Evolutionary conservation across 139 green algal genomes (phyloP).

Genomic region (Chlamydomonas incerta): DNA sequence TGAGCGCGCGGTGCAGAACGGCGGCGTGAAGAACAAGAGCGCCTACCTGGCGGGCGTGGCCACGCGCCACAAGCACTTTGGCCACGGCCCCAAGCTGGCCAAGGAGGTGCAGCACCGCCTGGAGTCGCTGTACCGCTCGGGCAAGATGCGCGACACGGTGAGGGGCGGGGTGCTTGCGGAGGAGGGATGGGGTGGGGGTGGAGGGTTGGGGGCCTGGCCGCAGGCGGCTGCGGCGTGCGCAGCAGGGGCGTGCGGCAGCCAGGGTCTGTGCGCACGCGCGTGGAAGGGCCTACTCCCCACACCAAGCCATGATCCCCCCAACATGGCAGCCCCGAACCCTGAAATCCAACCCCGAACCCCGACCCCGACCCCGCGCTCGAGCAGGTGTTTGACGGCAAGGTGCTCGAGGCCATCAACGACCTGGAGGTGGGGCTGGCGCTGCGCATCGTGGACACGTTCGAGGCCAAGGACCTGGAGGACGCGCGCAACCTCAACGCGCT

Average conservation of each 20-base stretch:
- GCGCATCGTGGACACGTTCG: conserved; percentile 49
- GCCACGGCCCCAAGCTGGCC: conserved; percentile 20
- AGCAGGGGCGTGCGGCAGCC: no score
- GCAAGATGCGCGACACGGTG: conserved; percentile 36
- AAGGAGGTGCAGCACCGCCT: conserved; percentile 51
- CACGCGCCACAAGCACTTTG: conserved; percentile 47
- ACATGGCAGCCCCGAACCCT: no score
- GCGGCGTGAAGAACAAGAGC: conserved; percentile 56
- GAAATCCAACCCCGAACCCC: no score
- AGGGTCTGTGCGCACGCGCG: no score
- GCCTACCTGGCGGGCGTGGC: conserved; percentile 59
- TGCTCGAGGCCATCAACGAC: conserved; percentile 44
- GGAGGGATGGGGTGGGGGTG: no score
- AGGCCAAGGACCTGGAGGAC: conserved; percentile 55
- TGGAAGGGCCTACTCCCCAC: no score
- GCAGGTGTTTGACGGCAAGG: conserved; percentile 42
- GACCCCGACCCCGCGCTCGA: no score
- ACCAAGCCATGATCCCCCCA: no score
- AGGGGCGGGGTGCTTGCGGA: background rate
- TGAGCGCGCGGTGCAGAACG: conserved; percentile 37
- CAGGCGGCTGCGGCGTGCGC: no score
- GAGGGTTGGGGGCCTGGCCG: no score
- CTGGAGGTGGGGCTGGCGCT: conserved; percentile 36
- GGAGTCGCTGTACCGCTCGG: conserved; percentile 33
- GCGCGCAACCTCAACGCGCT: conserved; percentile 55